phyloP scores from a whole-genome alignment of 1,284 basidiomycete species.

The Prillingera fragicola region DNA sequence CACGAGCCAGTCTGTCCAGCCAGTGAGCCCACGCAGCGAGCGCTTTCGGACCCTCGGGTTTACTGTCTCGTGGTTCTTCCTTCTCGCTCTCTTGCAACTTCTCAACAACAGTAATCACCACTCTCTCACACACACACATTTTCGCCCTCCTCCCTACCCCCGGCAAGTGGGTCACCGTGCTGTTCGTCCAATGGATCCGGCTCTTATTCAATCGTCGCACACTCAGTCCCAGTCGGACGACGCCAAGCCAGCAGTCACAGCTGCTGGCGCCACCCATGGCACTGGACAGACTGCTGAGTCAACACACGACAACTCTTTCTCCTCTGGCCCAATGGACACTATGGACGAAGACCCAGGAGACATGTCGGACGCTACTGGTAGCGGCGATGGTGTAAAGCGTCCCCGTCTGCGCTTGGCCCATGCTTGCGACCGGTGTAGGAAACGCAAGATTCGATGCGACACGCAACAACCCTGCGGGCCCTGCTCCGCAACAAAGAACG shows the following conservation, averaged over 20 bases:
- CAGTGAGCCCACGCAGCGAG: too few species aligned
- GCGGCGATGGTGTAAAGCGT: slow-evolving; percentile 33
- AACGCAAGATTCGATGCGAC: slow-evolving; percentile 47
- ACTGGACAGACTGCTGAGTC: slow-evolving; percentile 5
- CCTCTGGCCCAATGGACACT: too few species aligned
- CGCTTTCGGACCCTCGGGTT: too few species aligned
- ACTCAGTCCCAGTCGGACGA: background rate
- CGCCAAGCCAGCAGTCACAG: slow-evolving; percentile 4
- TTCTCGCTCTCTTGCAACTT: too few species aligned
- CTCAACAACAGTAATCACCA: too few species aligned
- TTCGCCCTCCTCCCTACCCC: too few species aligned
- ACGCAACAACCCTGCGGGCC: slow-evolving; percentile 49
- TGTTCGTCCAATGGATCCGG: slow-evolving; percentile 14
- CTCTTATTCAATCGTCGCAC: slow-evolving; percentile 6
- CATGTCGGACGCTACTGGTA: slow-evolving; percentile 6
- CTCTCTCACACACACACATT: too few species aligned
- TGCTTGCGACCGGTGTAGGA: slow-evolving; percentile 42
- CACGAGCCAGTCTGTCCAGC: too few species aligned
- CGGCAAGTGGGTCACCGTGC: too few species aligned
- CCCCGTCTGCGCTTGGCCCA: slow-evolving; percentile 45
- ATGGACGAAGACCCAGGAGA: slow-evolving; percentile 19
- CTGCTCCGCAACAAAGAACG: slow-evolving; percentile 44
- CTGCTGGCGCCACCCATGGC: background rate
- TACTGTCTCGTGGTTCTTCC: too few species aligned
- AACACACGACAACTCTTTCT: slow-evolving; percentile 8